Evolutionary conservation across 1,284 basidiomycete species (phyloP), one percentile per base, ranked within the genome.

Genomic region (Boletus semigastroideus): DNA sequence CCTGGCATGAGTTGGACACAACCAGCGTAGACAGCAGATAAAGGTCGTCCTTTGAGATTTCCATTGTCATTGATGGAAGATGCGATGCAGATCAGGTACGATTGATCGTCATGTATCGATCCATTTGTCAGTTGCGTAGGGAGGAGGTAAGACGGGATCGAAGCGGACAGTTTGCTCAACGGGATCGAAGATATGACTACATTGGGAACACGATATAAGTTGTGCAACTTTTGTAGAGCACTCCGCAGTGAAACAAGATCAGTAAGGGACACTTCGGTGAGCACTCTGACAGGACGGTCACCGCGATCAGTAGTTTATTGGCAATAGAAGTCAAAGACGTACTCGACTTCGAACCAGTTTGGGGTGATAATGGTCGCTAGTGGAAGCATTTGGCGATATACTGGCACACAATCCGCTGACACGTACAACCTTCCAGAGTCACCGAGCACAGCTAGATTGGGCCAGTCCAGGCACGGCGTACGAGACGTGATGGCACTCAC

Each of bases 261-360:
- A 12, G 74, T 78, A 42, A 98, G 84, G 48, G 82, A 72, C 43
- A 82, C 75, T 40, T 83, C 81, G 0, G 94, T 93, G 13, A 96
- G 75, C 4, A 87, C 77, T 70, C 90, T 94, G 63, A 48, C 12
- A 12, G 13, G 19, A 46, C 19, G 14, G 31, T 34, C 30, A 59
- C 41, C 39, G 31, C 39, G 31, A 56, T 67, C 33, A 52, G 41
- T 49, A 16, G 27, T 27, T 30, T 49, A 50, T 10, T 39, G 7
- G 38, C 36, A 16, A 22, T 20, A 34, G n/a, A 31, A 50, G 46
- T 19, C 0, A 8, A n/a, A 38, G 42, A 77, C 88, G 69, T 66
- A 95, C 92, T 98, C 94, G 50, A 91, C 90, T 74, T 99, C 97
- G 59, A 96, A 99, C 82, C 95, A 97, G 68, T 99, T 99, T 0